Percentiles rank a stretch among this genome's conserved stretches.
Evolutionary conservation across 345 rosid species (phyloP).

Genomic region (Citrus reticulata): DNA sequence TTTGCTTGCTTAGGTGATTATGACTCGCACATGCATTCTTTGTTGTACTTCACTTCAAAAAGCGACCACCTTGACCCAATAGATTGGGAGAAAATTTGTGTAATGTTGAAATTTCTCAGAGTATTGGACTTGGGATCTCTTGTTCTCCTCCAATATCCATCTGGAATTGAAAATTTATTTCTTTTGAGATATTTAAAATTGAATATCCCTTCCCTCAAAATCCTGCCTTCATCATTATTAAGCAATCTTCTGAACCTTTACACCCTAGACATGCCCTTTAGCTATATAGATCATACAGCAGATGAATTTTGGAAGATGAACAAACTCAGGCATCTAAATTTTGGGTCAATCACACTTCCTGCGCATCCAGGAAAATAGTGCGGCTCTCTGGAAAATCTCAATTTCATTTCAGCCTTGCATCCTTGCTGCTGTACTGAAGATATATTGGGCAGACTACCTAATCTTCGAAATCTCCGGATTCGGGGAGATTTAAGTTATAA

Average conservation of each 20-base stretch:
- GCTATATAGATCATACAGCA: neutral
- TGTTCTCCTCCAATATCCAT: no score
- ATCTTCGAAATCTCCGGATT: neutral
- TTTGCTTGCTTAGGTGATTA: no score
- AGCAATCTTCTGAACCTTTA: neutral
- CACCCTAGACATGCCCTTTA: neutral
- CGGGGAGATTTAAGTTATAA: neutral
- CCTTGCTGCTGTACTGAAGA: neutral
- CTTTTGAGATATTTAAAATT: no score
- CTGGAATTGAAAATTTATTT: no score
- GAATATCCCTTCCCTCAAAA: slow-evolving; percentile 1
- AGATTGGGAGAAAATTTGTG: no score
- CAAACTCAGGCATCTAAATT: neutral
- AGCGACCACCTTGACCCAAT: no score
- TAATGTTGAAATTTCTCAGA: no score
- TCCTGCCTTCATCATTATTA: neutral
- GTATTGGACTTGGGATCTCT: no score
- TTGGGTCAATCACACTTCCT: neutral
- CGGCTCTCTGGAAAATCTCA: neutral
- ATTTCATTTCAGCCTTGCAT: neutral
- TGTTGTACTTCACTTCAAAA: no score
- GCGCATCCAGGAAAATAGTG: neutral
- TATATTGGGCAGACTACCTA: neutral
- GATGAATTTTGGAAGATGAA: neutral
- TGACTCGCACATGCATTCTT: no score